Conservation (phyloP, 495 filamentous ascomycete genomes). For the Aspergillus baeticus region DNA sequence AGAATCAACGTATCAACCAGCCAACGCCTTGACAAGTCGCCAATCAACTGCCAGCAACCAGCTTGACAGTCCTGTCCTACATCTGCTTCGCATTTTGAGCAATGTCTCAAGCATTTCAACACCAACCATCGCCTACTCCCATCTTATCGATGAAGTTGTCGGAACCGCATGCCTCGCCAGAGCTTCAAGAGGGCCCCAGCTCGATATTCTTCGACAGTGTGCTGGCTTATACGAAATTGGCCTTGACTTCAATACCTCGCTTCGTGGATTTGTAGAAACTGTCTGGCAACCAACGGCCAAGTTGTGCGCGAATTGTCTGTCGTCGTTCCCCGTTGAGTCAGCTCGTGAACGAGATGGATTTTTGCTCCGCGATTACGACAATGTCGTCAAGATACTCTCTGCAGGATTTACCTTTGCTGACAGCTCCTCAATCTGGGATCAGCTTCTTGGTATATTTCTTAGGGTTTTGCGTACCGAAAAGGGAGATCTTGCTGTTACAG, state of each 20-base stretch:
- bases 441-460: conserved; percentile 57
- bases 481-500: conserved; percentile 60
- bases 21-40: conserved; percentile 49
- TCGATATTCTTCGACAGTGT: conserved; percentile 46
- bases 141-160: conserved; percentile 34
- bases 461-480: conserved; percentile 61
- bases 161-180: conserved; percentile 53
- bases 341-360: conserved; percentile 44
- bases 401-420: conserved; percentile 53
- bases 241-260: conserved; percentile 7
- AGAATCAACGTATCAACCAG: conserved; percentile 41
- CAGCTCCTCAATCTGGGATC: conserved; percentile 53
- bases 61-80: conserved; percentile 38
- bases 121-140: conserved; percentile 29
- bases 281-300: conserved; percentile 39
- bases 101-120: conserved; percentile 16
- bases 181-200: conserved; percentile 40
- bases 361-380: conserved; percentile 62
- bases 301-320: conserved; percentile 32
- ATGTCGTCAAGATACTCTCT: conserved; percentile 64
- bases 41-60: conserved; percentile 24
- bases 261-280: conserved; percentile 19
- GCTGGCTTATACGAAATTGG: conserved; percentile 25
- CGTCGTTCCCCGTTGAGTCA: conserved; percentile 41
- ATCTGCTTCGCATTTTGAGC: conserved; percentile 39